Base-by-base conservation (phyloP, 257 asterid species). In the Gentiana dahurica region DNA sequence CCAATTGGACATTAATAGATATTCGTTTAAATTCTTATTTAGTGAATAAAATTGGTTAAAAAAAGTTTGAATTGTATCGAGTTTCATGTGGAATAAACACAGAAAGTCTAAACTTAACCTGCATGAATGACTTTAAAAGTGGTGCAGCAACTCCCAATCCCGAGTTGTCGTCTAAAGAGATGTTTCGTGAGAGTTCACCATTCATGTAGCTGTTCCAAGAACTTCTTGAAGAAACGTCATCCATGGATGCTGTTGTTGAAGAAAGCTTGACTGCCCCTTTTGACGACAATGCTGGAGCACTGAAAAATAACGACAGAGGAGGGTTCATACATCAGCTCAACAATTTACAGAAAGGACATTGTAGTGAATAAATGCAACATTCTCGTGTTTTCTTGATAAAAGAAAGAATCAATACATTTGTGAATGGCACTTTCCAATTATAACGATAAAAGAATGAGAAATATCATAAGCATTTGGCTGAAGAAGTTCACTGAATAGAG, bases 121-220 rank as follows among this genome's bases (percentile, higher is more conserved):
- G 95, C 98, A 87, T 91, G 77, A 91, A 91, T 65, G 97, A 91
- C 84, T 80, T 87, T 63, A 91, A 77, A 70, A 88, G 81, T 32
- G 98, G 98, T 3, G 98, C 78, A 51, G 98, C 92, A 71, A 88
- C 81, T 68, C 97, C 98, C 64, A 86, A 75, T 71, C 85, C 72
- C 3, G 90, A 72, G 78, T 75, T 80, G 60, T 91, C 97, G 49
- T 87, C 91, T 5, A 63, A 68, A 62, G 81, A 89, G 56, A 71
- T 77, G 63, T 70, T 84, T 54, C 83, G 84, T 45, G 86, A 67
- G 10, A 80, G 74, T 67, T 83, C 98, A 43, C 83, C 95, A 68
- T 61, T 72, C 45, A 78, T 58, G 65, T 74, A 82, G 70, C 81
- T 87, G 66, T 74, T 81, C 95, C 94, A 86, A 49, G 98, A 77